These are phyloP conservation scores for Favolaschia claudopus DNA, from an alignment of 768 basidiomycete genomes.

Conservation along the genomic window DNA sequence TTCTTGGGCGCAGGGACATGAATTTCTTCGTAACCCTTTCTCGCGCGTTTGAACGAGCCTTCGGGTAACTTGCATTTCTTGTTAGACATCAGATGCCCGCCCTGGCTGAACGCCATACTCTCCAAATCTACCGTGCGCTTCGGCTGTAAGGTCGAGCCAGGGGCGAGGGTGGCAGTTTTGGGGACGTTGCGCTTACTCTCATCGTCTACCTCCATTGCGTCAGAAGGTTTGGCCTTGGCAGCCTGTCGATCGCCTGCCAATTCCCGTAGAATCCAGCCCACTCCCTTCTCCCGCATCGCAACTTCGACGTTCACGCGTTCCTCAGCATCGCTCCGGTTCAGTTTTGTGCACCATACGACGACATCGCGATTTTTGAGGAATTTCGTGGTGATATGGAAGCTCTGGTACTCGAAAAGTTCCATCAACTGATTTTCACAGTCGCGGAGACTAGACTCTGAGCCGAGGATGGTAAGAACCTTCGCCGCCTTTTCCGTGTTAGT, in stretches of 20 bases:
- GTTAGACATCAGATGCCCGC: conserved; percentile 97
- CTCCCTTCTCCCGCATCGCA: conserved; percentile 96
- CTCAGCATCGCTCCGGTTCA: conserved; percentile 88
- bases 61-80: conserved; percentile 98
- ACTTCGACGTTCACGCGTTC: conserved; percentile 94
- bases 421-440: conserved; percentile 97
- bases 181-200: conserved; percentile 63
- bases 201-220: conserved; percentile 83
- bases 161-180: conserved; percentile 85
- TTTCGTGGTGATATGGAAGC: conserved; percentile 87
- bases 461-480: conserved; percentile 82
- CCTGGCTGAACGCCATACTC: conserved; percentile 94
- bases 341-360: conserved; percentile 97
- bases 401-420: conserved; percentile 94
- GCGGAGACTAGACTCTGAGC: conserved; percentile 85
- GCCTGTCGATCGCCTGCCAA: conserved; percentile 82
- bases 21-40: conserved; percentile 98
- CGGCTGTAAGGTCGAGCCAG: conserved; percentile 88
- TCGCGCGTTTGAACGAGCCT: conserved; percentile 95
- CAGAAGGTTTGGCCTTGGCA: conserved; percentile 50
- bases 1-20: conserved; percentile 94
- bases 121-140: conserved; percentile 89
- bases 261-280: conserved; percentile 94
- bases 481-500: conserved; percentile 93
- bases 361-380: conserved; percentile 96